phyloP scores from a whole-genome alignment of 441 rosid genomes.

The Pelargonium australe region DNA sequence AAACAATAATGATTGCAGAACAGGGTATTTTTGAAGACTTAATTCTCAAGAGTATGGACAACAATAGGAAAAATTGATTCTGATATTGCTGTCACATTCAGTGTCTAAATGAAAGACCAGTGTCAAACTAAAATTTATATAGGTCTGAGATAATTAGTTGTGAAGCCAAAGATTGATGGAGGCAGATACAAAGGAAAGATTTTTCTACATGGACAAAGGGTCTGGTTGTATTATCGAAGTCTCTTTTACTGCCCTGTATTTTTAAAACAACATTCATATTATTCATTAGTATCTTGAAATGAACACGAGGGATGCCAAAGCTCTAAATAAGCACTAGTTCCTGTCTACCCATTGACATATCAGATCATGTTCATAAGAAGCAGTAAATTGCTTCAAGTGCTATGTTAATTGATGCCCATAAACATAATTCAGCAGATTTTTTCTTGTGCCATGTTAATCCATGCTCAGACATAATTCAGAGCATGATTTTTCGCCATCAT shows the following conservation, averaged over 20 bases:
- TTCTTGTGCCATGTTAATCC: neutral
- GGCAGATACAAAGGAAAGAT: neutral
- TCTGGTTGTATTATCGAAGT: conserved; percentile 7
- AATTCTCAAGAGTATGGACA: neutral
- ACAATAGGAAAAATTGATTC: neutral
- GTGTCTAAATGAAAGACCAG: neutral
- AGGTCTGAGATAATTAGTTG: conserved; percentile 5
- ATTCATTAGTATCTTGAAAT: conserved; percentile 10
- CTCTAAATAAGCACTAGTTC: neutral
- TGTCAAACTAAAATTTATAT: conserved; percentile 8
- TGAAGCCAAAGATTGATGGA: conserved; percentile 1
- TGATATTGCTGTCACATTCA: neutral
- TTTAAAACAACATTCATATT: neutral
- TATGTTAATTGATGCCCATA: neutral
- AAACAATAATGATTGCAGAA: neutral
- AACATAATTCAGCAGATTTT: neutral
- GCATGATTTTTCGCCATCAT: no score
- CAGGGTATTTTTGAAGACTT: neutral
- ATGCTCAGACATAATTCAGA: no score
- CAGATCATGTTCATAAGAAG: neutral
- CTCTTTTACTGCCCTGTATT: conserved; percentile 3
- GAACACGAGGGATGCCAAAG: neutral
- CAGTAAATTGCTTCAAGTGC: neutral
- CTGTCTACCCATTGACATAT: neutral
- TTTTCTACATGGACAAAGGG: neutral